Conservation (phyloP, 1,139 yeast genomes). For the Citeromyces siamensis region DNA sequence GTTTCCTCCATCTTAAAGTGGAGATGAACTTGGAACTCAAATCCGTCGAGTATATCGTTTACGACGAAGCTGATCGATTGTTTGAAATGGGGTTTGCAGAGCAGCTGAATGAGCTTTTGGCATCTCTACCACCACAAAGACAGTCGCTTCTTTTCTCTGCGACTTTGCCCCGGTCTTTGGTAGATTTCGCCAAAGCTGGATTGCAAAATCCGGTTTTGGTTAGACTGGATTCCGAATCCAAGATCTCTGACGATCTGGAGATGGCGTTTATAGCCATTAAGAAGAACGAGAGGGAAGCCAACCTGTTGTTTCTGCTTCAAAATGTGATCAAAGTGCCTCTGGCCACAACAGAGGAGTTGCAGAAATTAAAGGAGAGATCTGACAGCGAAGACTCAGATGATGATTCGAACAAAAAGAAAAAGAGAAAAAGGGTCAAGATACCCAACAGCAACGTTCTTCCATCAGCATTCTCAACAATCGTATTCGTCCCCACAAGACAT, state of each 20-base stretch:
- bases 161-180: conserved; percentile 82
- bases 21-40: conserved; percentile 86
- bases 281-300: conserved; percentile 84
- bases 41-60: conserved; percentile 80
- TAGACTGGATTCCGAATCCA: conserved; percentile 83
- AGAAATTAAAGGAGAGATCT: conserved; percentile 32
- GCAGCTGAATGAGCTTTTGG: conserved; percentile 82
- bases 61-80: conserved; percentile 96
- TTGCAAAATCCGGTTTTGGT: conserved; percentile 84
- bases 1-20: conserved; percentile 88
- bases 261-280: conserved; percentile 81
- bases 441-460: conserved; percentile 81
- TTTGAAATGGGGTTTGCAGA: conserved; percentile 97
- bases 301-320: conserved; percentile 59
- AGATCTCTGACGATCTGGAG: conserved; percentile 80
- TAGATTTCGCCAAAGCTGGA: conserved; percentile 97
- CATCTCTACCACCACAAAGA: conserved; percentile 68
- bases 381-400: conserved; percentile 37
- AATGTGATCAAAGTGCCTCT: conserved; percentile 79
- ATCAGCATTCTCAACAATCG: conserved; percentile 74
- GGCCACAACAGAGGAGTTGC: conserved; percentile 55
- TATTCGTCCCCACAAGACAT: conserved; percentile 94
- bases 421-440: conserved; percentile 33
- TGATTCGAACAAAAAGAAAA: conserved; percentile 23
- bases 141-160: conserved; percentile 92